phyloP scores from a whole-genome alignment of 352 stramenopile genomes.

The Phytophthora melonis region DNA sequence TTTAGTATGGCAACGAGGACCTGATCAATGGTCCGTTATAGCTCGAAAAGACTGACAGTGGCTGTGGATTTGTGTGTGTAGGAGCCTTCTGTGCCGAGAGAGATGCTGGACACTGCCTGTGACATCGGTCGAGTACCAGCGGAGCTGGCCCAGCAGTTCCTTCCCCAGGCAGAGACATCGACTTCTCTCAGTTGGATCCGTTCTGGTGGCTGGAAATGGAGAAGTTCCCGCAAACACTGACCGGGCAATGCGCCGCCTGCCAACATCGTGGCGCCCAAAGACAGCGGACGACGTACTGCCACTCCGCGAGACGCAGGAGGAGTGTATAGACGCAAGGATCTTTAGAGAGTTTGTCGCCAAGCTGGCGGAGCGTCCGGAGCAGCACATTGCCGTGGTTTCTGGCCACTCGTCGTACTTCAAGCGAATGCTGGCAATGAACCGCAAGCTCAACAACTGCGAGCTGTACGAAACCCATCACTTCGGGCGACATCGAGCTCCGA shows the following conservation, averaged over 20 bases:
- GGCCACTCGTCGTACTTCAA: conserved; percentile 90
- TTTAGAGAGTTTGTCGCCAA: conserved; percentile 62
- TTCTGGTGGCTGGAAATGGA: conserved; percentile 74
- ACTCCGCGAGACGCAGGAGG: conserved; percentile 61
- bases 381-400: conserved; percentile 83
- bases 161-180: conserved; percentile 34
- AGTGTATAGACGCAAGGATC: conserved; percentile 80
- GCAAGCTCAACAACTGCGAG: conserved; percentile 87
- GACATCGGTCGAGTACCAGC: conserved; percentile 74
- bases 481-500: conserved; percentile 32
- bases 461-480: conserved; percentile 55
- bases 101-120: conserved; percentile 88
- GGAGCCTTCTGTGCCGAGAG: conserved; percentile 73
- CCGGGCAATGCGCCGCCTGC: conserved; percentile 29
- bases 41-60: background rate
- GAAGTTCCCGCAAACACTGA: conserved; percentile 38
- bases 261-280: conserved; percentile 38
- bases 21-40: background rate
- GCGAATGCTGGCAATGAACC: conserved; percentile 79
- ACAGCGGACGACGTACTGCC: conserved; percentile 59
- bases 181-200: conserved; percentile 57
- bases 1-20: background rate
- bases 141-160: conserved; percentile 53
- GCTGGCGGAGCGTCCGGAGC: conserved; percentile 63
- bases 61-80: conserved; percentile 28